phyloP scores from a whole-genome alignment of 1,284 basidiomycete genomes.

The Ustilago crameri region DNA sequence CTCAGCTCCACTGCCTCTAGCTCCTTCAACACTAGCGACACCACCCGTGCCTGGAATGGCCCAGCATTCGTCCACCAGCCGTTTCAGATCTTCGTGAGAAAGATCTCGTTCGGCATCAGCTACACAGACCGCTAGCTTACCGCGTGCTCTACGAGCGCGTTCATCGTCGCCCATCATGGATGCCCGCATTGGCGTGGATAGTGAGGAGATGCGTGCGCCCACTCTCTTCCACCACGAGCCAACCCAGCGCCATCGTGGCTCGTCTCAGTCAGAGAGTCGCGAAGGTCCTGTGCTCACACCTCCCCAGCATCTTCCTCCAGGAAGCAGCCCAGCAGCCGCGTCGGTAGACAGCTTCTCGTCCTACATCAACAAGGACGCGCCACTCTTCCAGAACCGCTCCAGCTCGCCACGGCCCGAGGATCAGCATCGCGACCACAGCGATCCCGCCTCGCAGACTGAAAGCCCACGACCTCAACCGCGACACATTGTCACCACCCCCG shows the following conservation, averaged over 20 bases:
- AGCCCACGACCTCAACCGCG: constrained; percentile 34
- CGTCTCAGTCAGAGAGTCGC: constrained; percentile 32
- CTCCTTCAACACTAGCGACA: neutral
- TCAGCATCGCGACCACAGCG: constrained; percentile 40
- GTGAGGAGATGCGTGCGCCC: constrained; percentile 19
- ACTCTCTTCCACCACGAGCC: constrained; percentile 9
- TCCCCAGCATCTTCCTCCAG: constrained; percentile 21
- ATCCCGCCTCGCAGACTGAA: constrained; percentile 29
- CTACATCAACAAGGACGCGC: constrained; percentile 54
- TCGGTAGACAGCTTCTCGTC: constrained; percentile 55
- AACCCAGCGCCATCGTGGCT: constrained; percentile 26
- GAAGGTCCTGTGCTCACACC: constrained; percentile 17
- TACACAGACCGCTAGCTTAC: neutral
- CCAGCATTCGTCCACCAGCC: neutral
- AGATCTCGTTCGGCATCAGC: neutral
- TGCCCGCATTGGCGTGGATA: constrained; percentile 8
- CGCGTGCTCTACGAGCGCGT: neutral
- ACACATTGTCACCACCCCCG: constrained; percentile 39
- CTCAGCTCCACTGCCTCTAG: too few species aligned
- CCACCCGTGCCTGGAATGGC: neutral
- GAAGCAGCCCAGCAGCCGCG: constrained; percentile 48
- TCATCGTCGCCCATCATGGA: constrained; percentile 11
- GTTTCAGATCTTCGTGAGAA: neutral
- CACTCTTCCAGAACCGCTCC: constrained; percentile 42
- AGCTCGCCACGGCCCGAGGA: constrained; percentile 52